Conservation (phyloP, 306 rosid species). For the Pyrus bretschneideri region DNA sequence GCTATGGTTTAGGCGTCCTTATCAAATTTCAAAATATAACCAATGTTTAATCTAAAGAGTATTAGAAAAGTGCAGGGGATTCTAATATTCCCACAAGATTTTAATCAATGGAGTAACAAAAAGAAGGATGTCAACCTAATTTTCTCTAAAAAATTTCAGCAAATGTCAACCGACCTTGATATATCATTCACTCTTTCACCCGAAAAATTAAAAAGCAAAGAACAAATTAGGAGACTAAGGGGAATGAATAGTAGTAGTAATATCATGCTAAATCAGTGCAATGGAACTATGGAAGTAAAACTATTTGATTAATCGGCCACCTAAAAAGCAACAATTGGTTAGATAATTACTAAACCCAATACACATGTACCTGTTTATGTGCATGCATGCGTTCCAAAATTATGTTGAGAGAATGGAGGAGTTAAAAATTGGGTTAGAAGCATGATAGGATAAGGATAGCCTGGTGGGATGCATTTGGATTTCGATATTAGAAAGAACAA, state of each 20-base stretch:
- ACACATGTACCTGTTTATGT: neutral
- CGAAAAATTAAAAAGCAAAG: neutral
- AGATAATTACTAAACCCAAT: neutral
- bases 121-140: too few species aligned
- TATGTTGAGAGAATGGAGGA: neutral
- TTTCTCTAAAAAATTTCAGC: neutral
- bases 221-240: neutral
- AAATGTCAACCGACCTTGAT: neutral
- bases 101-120: too few species aligned
- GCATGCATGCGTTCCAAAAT: neutral
- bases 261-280: neutral
- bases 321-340: neutral
- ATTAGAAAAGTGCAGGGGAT: too few species aligned
- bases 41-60: too few species aligned
- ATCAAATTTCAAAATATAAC: too few species aligned
- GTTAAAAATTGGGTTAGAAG: neutral
- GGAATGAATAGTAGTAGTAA: neutral
- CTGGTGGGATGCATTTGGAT: constrained; percentile 2
- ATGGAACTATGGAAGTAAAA: neutral
- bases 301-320: neutral
- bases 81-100: too few species aligned
- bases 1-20: too few species aligned
- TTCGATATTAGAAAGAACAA: neutral
- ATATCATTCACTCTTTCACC: neutral
- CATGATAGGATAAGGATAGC: neutral